A percentile compares a stretch with the other conserved stretches of the same genome.
Conservation (phyloP, 345 rosid species). For the Acer yangbiense region DNA sequence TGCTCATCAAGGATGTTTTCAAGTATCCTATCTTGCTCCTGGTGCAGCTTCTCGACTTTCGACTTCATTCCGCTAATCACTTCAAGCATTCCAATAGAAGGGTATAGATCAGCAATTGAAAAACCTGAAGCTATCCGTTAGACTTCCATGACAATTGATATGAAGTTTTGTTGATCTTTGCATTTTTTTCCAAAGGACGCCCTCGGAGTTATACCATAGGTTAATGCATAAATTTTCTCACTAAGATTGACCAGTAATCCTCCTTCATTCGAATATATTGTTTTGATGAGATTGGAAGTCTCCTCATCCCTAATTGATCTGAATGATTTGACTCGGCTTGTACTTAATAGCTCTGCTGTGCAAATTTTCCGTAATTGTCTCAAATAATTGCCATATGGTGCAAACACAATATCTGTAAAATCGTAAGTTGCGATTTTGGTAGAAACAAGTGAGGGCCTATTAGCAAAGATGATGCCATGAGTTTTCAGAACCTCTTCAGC, state of each 20-base stretch:
- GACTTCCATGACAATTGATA: conserved; percentile 24
- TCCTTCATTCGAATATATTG: not conserved
- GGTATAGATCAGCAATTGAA: conserved; percentile 34
- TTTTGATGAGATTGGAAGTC: conserved; percentile 18
- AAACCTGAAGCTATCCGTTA: conserved; percentile 26
- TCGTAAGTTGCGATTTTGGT: conserved; percentile 21
- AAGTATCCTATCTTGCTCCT: conserved; percentile 25
- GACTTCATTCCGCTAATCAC: conserved; percentile 19
- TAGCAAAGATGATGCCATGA: conserved; percentile 32
- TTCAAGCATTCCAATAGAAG: conserved; percentile 27
- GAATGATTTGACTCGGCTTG: conserved; percentile 22
- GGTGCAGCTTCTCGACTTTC: conserved; percentile 22
- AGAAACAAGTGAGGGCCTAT: conserved; percentile 30
- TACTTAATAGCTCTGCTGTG: conserved; percentile 23
- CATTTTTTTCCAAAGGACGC: conserved; percentile 39
- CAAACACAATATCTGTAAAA: conserved; percentile 29
- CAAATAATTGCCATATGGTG: conserved; percentile 37
- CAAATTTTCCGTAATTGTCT: conserved; percentile 26
- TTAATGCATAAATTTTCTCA: conserved; percentile 16
- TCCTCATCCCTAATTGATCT: conserved; percentile 20
- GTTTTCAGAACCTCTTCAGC: conserved; percentile 32
- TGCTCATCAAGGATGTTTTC: conserved; percentile 37
- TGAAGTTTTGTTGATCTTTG: conserved; percentile 16
- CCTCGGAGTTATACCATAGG: conserved; percentile 25
- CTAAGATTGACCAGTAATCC: conserved; percentile 26